phyloP scores from a whole-genome alignment of 2,329 filamentous ascomycete species.

The Colletotrichum tropicicola region DNA sequence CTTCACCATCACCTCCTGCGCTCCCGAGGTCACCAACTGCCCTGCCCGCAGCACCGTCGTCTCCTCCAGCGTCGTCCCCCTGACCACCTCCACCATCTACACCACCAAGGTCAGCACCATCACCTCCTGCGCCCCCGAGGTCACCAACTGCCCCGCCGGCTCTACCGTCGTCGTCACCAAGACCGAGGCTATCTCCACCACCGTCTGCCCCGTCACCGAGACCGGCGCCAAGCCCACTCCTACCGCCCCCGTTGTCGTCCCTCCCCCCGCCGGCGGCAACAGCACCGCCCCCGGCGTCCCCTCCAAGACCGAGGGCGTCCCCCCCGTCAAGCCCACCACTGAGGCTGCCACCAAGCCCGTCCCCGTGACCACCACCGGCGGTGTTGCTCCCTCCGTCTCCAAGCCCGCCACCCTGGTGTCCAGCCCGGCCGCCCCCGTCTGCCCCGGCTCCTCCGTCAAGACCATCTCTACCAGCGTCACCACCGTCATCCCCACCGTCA shows the following conservation, averaged over 20 bases:
- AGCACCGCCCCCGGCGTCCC: conserved; percentile 34
- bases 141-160: conserved; percentile 68
- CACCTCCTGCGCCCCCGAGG: conserved; percentile 67
- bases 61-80: conserved; percentile 41
- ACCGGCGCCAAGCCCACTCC: conserved; percentile 31
- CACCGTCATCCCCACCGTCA: conserved; percentile 63
- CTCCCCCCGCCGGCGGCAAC: conserved; percentile 38
- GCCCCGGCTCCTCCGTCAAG: conserved; percentile 52
- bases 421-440: conserved; percentile 28
- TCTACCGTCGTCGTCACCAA: conserved; percentile 48
- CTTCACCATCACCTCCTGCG: conserved; percentile 64
- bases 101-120: conserved; percentile 67
- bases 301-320: conserved; percentile 23
- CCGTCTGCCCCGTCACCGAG: conserved; percentile 47
- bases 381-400: conserved; percentile 29
- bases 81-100: conserved; percentile 61
- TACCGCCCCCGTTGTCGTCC: conserved; percentile 33
- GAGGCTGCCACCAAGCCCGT: conserved; percentile 29
- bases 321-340: conserved; percentile 14
- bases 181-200: conserved; percentile 53
- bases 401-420: conserved; percentile 31
- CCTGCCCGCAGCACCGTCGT: conserved; percentile 50
- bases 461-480: conserved; percentile 65
- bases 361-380: conserved; percentile 34
- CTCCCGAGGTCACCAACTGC: conserved; percentile 60